phyloP scores from a whole-genome alignment of 169 alveolate species.

The Cryptosporidium sp. region DNA sequence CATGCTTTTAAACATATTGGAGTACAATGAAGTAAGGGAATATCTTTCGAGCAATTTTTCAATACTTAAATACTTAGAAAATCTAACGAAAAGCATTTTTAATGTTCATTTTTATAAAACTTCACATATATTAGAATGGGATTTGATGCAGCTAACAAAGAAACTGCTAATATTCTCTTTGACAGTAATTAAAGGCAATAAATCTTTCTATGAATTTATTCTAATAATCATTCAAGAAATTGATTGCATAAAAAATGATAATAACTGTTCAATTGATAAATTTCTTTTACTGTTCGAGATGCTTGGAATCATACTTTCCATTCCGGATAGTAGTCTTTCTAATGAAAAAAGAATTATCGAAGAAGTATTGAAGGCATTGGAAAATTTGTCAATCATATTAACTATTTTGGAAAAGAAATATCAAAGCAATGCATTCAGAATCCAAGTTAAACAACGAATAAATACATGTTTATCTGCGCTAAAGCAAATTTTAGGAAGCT shows the following conservation, averaged over 20 bases:
- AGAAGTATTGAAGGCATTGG: background rate
- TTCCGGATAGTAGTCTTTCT: background rate
- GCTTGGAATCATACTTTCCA: background rate
- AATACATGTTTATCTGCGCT: constrained; percentile 15
- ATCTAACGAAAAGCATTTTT: background rate
- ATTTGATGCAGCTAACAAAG: background rate
- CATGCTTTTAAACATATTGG: background rate
- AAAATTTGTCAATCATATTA: background rate
- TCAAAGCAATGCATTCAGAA: background rate
- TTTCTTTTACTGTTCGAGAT: background rate
- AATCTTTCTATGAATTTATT: background rate
- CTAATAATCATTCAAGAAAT: background rate
- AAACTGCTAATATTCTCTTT: background rate
- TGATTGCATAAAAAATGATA: background rate
- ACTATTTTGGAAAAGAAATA: background rate
- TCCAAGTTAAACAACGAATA: background rate
- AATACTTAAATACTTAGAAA: background rate
- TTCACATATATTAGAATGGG: background rate
- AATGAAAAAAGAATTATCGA: background rate
- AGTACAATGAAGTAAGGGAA: constrained; percentile 10
- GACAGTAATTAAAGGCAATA: background rate
- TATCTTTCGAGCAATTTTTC: constrained; percentile 2
- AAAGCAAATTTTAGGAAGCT: constrained; percentile 9
- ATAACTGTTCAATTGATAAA: background rate
- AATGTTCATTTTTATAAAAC: background rate